Evolutionary conservation across 352 stramenopile species (phyloP).

Genomic region (Phytophthora agathidicida): DNA sequence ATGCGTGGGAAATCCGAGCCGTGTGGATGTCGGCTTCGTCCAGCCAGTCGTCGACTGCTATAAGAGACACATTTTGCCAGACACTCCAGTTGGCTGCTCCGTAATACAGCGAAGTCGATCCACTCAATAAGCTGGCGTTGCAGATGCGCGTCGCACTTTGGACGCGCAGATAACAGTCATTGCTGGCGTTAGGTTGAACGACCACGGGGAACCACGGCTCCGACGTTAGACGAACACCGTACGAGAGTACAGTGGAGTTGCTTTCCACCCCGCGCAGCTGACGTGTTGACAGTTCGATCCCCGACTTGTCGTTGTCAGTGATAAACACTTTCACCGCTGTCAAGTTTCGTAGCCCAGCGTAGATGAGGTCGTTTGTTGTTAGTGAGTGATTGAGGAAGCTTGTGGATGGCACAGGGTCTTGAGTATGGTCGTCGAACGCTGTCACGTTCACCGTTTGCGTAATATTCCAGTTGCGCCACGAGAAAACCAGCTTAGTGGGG

Average conservation of each 20-base stretch:
- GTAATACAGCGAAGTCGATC: constrained; percentile 51
- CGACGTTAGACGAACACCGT: constrained; percentile 58
- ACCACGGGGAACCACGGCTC: constrained; percentile 70
- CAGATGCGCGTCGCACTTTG: constrained; percentile 43
- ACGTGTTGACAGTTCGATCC: constrained; percentile 53
- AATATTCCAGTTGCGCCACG: constrained; percentile 75
- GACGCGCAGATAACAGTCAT: constrained; percentile 59
- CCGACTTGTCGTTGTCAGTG: constrained; percentile 68
- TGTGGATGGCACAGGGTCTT: constrained; percentile 52
- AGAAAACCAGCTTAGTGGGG: constrained; percentile 55
- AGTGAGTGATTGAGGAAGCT: constrained; percentile 63
- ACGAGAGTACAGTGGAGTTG: constrained; percentile 45
- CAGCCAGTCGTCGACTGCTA: constrained; percentile 69
- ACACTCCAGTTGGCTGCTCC: constrained; percentile 63
- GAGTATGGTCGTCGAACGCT: constrained; percentile 65
- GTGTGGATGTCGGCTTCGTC: constrained; percentile 57
- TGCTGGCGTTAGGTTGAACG: constrained; percentile 47
- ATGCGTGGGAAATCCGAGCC: constrained; percentile 55
- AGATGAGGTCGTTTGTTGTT: constrained; percentile 72
- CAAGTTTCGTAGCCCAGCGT: constrained; percentile 50
- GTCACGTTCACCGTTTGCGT: constrained; percentile 54
- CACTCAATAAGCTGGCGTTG: constrained; percentile 60
- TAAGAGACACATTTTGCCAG: constrained; percentile 62
- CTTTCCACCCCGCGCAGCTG: constrained; percentile 47
- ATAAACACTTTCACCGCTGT: constrained; percentile 55